Evolutionary conservation across 2,329 filamentous ascomycete species (phyloP).

Genomic region (Penicillium brevicompactum): DNA sequence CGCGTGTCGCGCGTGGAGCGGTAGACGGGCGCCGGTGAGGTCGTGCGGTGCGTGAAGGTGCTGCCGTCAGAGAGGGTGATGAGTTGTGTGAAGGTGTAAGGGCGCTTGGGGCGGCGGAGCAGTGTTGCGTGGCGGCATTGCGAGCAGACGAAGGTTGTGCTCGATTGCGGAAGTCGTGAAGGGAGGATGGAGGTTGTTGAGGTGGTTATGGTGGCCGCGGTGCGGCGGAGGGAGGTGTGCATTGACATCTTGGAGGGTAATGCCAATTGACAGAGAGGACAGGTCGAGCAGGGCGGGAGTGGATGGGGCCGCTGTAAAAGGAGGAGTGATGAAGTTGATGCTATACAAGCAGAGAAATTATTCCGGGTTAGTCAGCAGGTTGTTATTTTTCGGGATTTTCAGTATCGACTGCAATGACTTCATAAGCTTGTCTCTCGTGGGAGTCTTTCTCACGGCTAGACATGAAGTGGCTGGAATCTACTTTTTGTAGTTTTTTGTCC

Average conservation of each 20-base stretch:
- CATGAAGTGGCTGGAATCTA: slow-evolving; percentile 20
- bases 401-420: slow-evolving; percentile 2
- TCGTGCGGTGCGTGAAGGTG: slow-evolving; percentile 63
- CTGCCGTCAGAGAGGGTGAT: slow-evolving; percentile 89
- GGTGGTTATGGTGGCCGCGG: slow-evolving; percentile 30
- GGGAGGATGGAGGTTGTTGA: slow-evolving; percentile 37
- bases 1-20: slow-evolving; percentile 76
- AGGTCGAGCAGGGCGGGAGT: not conserved
- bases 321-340: slow-evolving; percentile 21
- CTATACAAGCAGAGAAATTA: slow-evolving; percentile 36
- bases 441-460: slow-evolving; percentile 12
- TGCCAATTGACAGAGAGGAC: not conserved
- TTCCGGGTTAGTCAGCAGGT: slow-evolving; percentile 35
- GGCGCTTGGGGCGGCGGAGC: slow-evolving; percentile 81
- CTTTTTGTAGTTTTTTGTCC: slow-evolving; percentile 5
- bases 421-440: not conserved
- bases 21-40: slow-evolving; percentile 58
- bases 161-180: slow-evolving; percentile 32
- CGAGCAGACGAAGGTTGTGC: slow-evolving; percentile 49
- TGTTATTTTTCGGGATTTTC: slow-evolving; percentile 22
- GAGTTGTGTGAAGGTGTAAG: slow-evolving; percentile 97
- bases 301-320: slow-evolving; percentile 10
- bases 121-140: slow-evolving; percentile 83
- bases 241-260: slow-evolving; percentile 34
- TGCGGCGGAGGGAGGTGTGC: slow-evolving; percentile 39